phyloP scores from a whole-genome alignment of 2,329 filamentous ascomycete genomes.

The Penicillium sp. region DNA sequence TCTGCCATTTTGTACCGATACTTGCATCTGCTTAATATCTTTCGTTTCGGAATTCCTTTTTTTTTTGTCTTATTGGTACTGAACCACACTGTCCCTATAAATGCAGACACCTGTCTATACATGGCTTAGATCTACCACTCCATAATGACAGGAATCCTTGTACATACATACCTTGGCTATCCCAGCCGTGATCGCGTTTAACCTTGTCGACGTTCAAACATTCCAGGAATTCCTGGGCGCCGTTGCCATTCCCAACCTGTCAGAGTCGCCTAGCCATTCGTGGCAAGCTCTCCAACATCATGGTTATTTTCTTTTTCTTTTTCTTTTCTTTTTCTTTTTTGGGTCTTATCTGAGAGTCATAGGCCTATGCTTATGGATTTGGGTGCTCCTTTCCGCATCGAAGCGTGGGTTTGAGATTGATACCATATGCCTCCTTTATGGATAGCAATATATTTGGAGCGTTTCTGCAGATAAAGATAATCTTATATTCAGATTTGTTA shows the following conservation, averaged over 20 bases:
- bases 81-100: background rate
- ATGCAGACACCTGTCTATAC: background rate
- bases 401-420: conserved; percentile 3
- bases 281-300: background rate
- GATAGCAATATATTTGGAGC: background rate
- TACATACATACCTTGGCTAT: background rate
- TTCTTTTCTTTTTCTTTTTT: background rate
- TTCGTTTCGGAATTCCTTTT: conserved; percentile 9
- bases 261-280: background rate
- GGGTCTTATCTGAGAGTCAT: background rate
- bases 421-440: conserved; percentile 10
- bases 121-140: background rate
- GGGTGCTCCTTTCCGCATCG: conserved; percentile 4
- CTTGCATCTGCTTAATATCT: conserved; percentile 13
- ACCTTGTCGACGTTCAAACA: background rate
- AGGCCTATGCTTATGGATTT: background rate
- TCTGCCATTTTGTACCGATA: conserved; percentile 17
- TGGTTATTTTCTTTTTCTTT: background rate
- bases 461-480: background rate
- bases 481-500: background rate
- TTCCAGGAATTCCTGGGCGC: no score
- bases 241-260: background rate
- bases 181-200: background rate
- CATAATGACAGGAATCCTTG: background rate
- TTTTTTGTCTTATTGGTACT: background rate